A percentile compares a stretch with the other conserved stretches of the same genome.
Conservation (phyloP, 768 basidiomycete species). For the Serendipita vermifera region DNA sequence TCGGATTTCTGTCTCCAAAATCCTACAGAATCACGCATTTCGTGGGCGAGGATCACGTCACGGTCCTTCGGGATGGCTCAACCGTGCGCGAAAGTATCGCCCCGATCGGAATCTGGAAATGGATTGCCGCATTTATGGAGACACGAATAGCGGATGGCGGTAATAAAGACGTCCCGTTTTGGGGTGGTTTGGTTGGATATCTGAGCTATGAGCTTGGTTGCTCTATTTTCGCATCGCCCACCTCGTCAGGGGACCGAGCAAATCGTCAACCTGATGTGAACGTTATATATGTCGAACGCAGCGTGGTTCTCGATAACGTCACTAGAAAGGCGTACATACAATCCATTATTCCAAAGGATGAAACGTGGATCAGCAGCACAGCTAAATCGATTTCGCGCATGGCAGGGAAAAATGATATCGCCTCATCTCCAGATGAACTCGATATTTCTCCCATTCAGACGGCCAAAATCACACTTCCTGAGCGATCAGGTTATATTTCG, state of each 20-base stretch:
- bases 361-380: constrained; percentile 45
- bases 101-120: constrained; percentile 53
- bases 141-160: constrained; percentile 35
- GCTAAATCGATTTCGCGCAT: no score
- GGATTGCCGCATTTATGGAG: constrained; percentile 60
- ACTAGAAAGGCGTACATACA: constrained; percentile 46
- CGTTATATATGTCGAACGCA: constrained; percentile 64
- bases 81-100: constrained; percentile 32
- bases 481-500: constrained; percentile 38
- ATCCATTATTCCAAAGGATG: constrained; percentile 46
- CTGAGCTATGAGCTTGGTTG: constrained; percentile 73
- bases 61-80: constrained; percentile 29
- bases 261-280: constrained; percentile 55
- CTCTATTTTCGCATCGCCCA: constrained; percentile 36
- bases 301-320: constrained; percentile 49
- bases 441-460: neutral
- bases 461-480: constrained; percentile 5
- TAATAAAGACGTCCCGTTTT: constrained; percentile 49
- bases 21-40: constrained; percentile 48
- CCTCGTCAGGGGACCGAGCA: constrained; percentile 18
- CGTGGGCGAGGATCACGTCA: constrained; percentile 37
- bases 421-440: neutral
- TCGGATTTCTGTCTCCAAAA: constrained; percentile 43
- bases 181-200: constrained; percentile 71
- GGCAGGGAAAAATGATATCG: no score